Evolutionary conservation across 768 basidiomycete genomes (phyloP).

Genomic region (Lactarius quietus): DNA sequence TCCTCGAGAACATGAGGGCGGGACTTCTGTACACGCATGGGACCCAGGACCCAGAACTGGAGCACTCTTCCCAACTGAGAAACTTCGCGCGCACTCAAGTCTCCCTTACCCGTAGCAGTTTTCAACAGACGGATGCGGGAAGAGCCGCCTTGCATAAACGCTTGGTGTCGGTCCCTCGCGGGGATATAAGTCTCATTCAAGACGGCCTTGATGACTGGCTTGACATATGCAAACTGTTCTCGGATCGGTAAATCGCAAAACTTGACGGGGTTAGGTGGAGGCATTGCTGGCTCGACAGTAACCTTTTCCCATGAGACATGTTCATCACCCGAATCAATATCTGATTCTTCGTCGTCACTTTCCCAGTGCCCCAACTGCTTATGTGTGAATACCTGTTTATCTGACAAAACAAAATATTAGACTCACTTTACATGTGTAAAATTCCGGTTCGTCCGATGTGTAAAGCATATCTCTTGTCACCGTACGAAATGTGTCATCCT

Average conservation of each 20-base stretch:
- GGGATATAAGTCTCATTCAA: slow-evolving; percentile 56
- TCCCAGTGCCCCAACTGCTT: slow-evolving; percentile 55
- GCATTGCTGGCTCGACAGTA: slow-evolving; percentile 40
- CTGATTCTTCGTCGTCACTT: slow-evolving; percentile 38
- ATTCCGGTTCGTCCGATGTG: slow-evolving; percentile 54
- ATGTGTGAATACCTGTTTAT: not conserved
- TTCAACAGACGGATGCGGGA: slow-evolving; percentile 41
- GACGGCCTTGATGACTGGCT: slow-evolving; percentile 58
- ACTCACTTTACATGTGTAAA: slow-evolving; percentile 56
- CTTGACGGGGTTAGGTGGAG: slow-evolving; percentile 40
- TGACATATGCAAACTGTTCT: slow-evolving; percentile 62
- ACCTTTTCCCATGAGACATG: slow-evolving; percentile 29
- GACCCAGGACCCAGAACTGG: slow-evolving; percentile 33
- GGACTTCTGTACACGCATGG: slow-evolving; percentile 11
- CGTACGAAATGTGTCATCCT: slow-evolving; percentile 46
- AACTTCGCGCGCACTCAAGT: slow-evolving; percentile 38
- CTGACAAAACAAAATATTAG: not conserved
- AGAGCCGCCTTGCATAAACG: slow-evolving; percentile 57
- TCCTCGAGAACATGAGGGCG: slow-evolving; percentile 4
- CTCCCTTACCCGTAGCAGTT: slow-evolving; percentile 36
- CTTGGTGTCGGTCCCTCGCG: slow-evolving; percentile 43
- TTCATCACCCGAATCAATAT: slow-evolving; percentile 30
- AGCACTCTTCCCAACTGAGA: slow-evolving; percentile 36
- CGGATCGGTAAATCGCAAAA: slow-evolving; percentile 50
- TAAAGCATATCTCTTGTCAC: slow-evolving; percentile 54